These are phyloP conservation scores for Scalesia atractyloides DNA, from an alignment of 129 eudicot genomes.

Conservation along the genomic window DNA sequence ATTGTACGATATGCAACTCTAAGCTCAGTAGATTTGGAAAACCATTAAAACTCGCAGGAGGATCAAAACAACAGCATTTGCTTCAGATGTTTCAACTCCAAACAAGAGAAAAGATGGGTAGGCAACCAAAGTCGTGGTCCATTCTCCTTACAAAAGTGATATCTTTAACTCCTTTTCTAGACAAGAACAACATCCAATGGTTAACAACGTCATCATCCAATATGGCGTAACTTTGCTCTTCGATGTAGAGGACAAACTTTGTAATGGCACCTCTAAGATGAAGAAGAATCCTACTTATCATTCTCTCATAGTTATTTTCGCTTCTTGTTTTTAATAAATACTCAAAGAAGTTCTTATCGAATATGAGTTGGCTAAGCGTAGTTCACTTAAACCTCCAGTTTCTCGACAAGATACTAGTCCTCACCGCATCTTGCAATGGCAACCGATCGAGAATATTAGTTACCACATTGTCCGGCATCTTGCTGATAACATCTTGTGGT, in stretches of 20 bases:
- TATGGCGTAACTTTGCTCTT: neutral
- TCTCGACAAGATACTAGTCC: constrained; percentile 5
- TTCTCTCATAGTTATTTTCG: no score
- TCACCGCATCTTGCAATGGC: constrained; percentile 14
- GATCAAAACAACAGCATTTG: neutral
- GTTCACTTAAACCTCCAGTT: constrained; percentile 27
- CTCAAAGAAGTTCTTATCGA: neutral
- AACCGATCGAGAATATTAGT: neutral
- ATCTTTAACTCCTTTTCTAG: constrained; percentile 5
- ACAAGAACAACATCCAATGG: constrained; percentile 18
- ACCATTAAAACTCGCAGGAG: no score
- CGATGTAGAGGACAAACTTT: constrained; percentile 19
- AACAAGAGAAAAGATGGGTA: constrained; percentile 18
- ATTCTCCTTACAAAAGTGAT: neutral
- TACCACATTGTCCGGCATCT: constrained; percentile 12
- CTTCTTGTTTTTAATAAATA: neutral
- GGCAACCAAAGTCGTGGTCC: neutral
- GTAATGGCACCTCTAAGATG: neutral
- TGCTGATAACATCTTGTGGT: neutral
- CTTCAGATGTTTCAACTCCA: constrained; percentile 18
- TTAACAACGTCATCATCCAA: constrained; percentile 7
- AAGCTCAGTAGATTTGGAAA: constrained; percentile 22
- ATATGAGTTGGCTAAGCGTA: constrained; percentile 1
- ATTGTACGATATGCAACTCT: neutral
- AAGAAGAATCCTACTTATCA: neutral